Evolutionary conservation across 2,329 filamentous ascomycete species (phyloP).

Genomic region (Ilyonectria sp.): DNA sequence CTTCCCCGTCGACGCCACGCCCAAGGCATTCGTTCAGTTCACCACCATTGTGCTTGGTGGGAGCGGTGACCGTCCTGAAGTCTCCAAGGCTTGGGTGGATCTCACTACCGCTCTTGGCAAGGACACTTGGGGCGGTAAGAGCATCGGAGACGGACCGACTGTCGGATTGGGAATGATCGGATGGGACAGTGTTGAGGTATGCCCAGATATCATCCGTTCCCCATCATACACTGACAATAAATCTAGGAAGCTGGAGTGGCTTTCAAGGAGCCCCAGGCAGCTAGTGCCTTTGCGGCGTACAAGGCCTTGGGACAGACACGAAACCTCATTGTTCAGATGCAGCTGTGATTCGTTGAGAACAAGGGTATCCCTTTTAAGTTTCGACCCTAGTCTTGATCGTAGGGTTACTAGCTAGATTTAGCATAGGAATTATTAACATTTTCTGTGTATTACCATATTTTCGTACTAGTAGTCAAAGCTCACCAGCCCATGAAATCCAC

Average conservation of each 20-base stretch:
- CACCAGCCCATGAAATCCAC: too few species aligned
- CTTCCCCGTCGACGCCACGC: slow-evolving; percentile 9
- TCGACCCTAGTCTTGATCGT: too few species aligned
- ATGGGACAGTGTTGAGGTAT: slow-evolving; percentile 33
- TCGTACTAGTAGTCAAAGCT: too few species aligned
- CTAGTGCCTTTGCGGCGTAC: slow-evolving; percentile 21
- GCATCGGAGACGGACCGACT: slow-evolving; percentile 19
- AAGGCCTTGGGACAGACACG: slow-evolving; percentile 20
- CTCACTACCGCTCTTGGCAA: slow-evolving; percentile 20
- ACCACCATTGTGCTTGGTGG: slow-evolving; percentile 23
- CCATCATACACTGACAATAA: background rate
- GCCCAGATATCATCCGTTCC: background rate
- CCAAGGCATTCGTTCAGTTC: slow-evolving; percentile 26
- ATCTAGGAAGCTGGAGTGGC: slow-evolving; percentile 21
- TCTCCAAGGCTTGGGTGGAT: slow-evolving; percentile 19
- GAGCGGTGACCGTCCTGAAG: slow-evolving; percentile 6
- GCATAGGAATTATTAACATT: too few species aligned
- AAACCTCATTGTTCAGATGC: slow-evolving; percentile 22
- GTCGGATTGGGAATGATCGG: slow-evolving; percentile 26
- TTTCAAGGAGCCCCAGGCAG: slow-evolving; percentile 25
- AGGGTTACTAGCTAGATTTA: too few species aligned
- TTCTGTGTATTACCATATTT: too few species aligned
- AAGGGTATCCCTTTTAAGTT: too few species aligned
- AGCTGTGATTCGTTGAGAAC: background rate
- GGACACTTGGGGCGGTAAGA: slow-evolving; percentile 24